These are phyloP conservation scores for Ensete ventricosum DNA, from an alignment of 176 grass and related monocot genomes.

Conservation along the genomic window DNA sequence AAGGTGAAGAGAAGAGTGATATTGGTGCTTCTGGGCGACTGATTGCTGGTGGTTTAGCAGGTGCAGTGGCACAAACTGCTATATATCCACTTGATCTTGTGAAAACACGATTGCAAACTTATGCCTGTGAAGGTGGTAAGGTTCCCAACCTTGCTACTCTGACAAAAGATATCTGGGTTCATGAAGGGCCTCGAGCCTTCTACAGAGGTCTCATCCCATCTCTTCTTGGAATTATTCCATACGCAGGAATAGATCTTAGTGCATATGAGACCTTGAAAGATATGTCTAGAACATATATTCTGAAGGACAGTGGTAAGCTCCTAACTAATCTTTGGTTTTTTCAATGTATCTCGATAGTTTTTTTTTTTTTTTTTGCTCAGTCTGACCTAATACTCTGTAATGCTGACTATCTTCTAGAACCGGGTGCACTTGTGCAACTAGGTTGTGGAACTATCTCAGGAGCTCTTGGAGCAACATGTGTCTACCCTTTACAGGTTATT, in stretches of 20 bases:
- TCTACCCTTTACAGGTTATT: constrained; percentile 77
- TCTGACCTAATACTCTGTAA: neutral
- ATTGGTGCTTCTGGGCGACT: constrained; percentile 64
- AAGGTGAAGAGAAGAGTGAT: constrained; percentile 46
- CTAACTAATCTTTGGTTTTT: constrained; percentile 8
- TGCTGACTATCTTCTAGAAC: constrained; percentile 45
- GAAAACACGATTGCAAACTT: constrained; percentile 72
- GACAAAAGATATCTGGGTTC: constrained; percentile 64
- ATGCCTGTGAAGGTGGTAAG: constrained; percentile 34
- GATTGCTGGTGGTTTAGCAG: constrained; percentile 66
- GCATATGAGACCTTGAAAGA: constrained; percentile 85
- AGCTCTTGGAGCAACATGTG: constrained; percentile 78
- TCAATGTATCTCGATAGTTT: neutral
- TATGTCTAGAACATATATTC: constrained; percentile 70
- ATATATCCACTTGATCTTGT: constrained; percentile 89
- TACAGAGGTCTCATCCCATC: constrained; percentile 76
- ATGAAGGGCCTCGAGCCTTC: constrained; percentile 71
- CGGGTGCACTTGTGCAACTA: constrained; percentile 64
- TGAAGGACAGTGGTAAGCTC: constrained; percentile 55
- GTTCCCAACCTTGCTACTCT: constrained; percentile 43
- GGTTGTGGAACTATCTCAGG: constrained; percentile 81
- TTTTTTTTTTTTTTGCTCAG: no score
- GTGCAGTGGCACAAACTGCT: constrained; percentile 58
- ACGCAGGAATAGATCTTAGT: constrained; percentile 84
- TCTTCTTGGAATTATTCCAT: constrained; percentile 79